A percentile compares a stretch with the other conserved stretches of the same genome.
Conservation (phyloP, 2,329 filamentous ascomycete species). For the Fusarium sp. region DNA sequence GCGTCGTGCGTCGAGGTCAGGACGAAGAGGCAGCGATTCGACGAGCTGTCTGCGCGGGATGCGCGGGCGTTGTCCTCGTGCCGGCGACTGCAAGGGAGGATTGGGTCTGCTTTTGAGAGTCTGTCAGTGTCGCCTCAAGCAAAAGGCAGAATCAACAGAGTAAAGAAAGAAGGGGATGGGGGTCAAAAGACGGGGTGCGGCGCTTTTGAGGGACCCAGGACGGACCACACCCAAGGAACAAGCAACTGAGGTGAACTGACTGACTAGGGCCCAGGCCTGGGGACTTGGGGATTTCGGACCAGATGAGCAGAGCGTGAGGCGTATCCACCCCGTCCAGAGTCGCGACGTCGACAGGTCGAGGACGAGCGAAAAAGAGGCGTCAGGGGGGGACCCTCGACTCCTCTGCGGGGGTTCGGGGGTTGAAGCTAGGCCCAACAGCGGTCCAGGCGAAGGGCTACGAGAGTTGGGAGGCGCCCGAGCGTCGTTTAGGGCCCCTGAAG, state of each 20-base stretch:
- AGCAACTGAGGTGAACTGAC: slow-evolving; percentile 34
- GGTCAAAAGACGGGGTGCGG: slow-evolving; percentile 38
- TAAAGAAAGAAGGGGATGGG: slow-evolving; percentile 41
- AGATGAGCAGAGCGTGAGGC: slow-evolving; percentile 36
- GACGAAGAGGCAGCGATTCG: slow-evolving; percentile 39
- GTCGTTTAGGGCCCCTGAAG: slow-evolving; percentile 45
- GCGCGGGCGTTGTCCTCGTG: slow-evolving; percentile 34
- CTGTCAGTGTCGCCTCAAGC: slow-evolving; percentile 14
- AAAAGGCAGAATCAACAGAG: slow-evolving; percentile 28
- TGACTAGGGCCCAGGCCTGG: slow-evolving; percentile 9
- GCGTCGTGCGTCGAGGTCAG: slow-evolving; percentile 41
- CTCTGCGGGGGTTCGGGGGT: slow-evolving; percentile 44
- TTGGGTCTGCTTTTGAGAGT: slow-evolving; percentile 25
- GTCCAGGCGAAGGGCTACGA: slow-evolving; percentile 36
- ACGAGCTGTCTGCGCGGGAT: slow-evolving; percentile 18
- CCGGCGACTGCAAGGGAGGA: slow-evolving; percentile 37
- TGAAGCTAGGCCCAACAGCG: slow-evolving; percentile 46
- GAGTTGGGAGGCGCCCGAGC: slow-evolving; percentile 43
- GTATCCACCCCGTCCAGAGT: slow-evolving; percentile 33
- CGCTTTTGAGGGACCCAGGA: slow-evolving; percentile 42
- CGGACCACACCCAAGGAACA: slow-evolving; percentile 20
- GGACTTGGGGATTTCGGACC: slow-evolving; percentile 24
- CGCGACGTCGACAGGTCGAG: slow-evolving; percentile 27
- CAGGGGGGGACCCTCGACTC: slow-evolving; percentile 45
- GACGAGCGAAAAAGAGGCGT: slow-evolving; percentile 44